A percentile compares a stretch with the other conserved stretches of the same genome.
Evolutionary conservation across 139 green algal species (phyloP).

Genomic region (Chlorokybus atmophyticus): DNA sequence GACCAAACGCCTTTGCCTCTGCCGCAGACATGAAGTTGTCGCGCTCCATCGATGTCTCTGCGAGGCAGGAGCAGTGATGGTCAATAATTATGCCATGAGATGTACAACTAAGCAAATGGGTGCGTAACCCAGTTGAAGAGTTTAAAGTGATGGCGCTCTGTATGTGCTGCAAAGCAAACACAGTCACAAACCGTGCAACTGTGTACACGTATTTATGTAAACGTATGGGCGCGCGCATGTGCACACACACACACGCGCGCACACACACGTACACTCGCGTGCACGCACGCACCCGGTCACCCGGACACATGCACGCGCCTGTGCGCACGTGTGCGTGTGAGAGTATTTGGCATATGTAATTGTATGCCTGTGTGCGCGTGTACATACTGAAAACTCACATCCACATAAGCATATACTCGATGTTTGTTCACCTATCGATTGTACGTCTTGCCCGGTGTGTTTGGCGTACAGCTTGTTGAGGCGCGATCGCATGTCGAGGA

Average conservation of each 20-base stretch:
- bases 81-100: too few relatives aligned
- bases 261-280: too few relatives aligned
- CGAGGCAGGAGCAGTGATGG: background rate
- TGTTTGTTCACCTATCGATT: slow-evolving; percentile 17
- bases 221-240: too few relatives aligned
- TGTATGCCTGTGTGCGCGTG: background rate
- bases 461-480: slow-evolving; percentile 67
- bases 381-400: background rate
- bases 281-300: too few relatives aligned
- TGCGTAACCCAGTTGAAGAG: too few relatives aligned
- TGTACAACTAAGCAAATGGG: too few relatives aligned
- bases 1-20: slow-evolving; percentile 62
- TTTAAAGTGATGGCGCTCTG: background rate
- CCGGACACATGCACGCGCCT: too few relatives aligned
- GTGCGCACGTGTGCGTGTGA: too few relatives aligned
- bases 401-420: slow-evolving; percentile 1
- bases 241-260: too few relatives aligned
- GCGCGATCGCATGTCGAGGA: slow-evolving; percentile 55
- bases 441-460: slow-evolving; percentile 54
- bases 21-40: slow-evolving; percentile 70
- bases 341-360: too few relatives aligned
- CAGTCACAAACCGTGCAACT: background rate
- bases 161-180: background rate
- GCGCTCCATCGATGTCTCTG: slow-evolving; percentile 45
- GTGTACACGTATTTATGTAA: background rate